A percentile compares a stretch with the other conserved stretches of the same genome.
These are phyloP conservation scores for Lithospermum erythrorhizon DNA, from an alignment of 257 asterid species.

Conservation along the genomic window DNA sequence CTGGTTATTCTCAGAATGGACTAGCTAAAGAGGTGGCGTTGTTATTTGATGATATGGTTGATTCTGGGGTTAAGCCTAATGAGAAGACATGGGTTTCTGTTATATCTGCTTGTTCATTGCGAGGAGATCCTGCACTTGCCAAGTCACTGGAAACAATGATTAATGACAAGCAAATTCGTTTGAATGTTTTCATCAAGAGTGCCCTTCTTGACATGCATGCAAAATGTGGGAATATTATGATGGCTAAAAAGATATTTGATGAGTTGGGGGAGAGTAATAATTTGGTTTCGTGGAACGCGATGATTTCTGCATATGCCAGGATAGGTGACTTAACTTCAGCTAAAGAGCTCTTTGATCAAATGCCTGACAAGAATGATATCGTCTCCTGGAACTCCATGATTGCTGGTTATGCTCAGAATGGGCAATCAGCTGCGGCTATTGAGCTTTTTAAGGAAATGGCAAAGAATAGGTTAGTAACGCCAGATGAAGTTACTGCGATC, in stretches of 20 bases:
- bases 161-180: conserved; percentile 17
- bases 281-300: conserved; percentile 56
- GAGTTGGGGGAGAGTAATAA: conserved; percentile 33
- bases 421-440: conserved; percentile 48
- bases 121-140: conserved; percentile 36
- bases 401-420: conserved; percentile 66
- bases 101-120: conserved; percentile 50
- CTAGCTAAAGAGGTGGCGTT: conserved; percentile 33
- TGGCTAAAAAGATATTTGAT: conserved; percentile 47
- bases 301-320: conserved; percentile 56
- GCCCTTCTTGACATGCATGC: conserved; percentile 74
- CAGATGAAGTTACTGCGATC: conserved; percentile 61
- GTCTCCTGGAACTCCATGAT: conserved; percentile 73
- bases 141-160: conserved; percentile 34
- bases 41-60: conserved; percentile 48
- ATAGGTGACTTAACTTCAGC: conserved; percentile 48
- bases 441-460: conserved; percentile 53
- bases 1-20: conserved; percentile 58
- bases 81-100: conserved; percentile 57
- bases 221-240: conserved; percentile 46
- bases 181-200: conserved; percentile 36
- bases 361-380: conserved; percentile 42
- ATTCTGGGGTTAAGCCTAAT: conserved; percentile 33
- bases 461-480: conserved; percentile 18
- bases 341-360: conserved; percentile 35